Evolutionary conservation across 768 basidiomycete species (phyloP).

Genomic region (Leucosporidium creatinivorum): DNA sequence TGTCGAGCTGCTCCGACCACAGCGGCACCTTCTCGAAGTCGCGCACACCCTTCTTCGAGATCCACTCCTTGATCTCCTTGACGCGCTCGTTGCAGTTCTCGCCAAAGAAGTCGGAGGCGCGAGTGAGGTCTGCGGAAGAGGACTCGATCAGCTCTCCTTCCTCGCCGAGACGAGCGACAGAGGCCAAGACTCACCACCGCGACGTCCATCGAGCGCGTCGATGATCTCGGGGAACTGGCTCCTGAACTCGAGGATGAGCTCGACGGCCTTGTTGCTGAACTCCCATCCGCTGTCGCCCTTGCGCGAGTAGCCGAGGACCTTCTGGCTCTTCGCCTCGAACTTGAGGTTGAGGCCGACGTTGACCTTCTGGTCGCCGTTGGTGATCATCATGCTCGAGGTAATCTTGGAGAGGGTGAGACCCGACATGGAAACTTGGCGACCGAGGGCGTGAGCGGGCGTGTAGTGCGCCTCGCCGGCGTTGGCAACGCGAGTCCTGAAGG

Average conservation of each 20-base stretch:
- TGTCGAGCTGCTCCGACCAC: slow-evolving; percentile 81
- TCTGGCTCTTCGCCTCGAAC: slow-evolving; percentile 86
- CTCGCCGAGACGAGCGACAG: neutral
- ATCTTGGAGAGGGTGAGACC: slow-evolving; percentile 78
- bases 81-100: slow-evolving; percentile 53
- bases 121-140: slow-evolving; percentile 58
- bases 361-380: slow-evolving; percentile 62
- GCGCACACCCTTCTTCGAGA: slow-evolving; percentile 73
- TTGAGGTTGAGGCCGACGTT: slow-evolving; percentile 93
- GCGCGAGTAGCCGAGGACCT: slow-evolving; percentile 84
- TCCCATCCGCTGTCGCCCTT: slow-evolving; percentile 85
- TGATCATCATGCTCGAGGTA: slow-evolving; percentile 88
- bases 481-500: slow-evolving; percentile 63
- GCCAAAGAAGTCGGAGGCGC: slow-evolving; percentile 57
- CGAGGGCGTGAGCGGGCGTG: slow-evolving; percentile 68
- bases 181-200: slow-evolving; percentile 18
- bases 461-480: slow-evolving; percentile 54
- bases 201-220: slow-evolving; percentile 52
- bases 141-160: fast-evolving
- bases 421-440: slow-evolving; percentile 65
- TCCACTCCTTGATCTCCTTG: slow-evolving; percentile 74
- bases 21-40: slow-evolving; percentile 90
- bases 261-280: slow-evolving; percentile 77
- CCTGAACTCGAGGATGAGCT: slow-evolving; percentile 75
- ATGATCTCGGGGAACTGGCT: slow-evolving; percentile 73